Conservation (phyloP, 192 early-diverging fungal species). For the Linnemannia hyalina region DNA sequence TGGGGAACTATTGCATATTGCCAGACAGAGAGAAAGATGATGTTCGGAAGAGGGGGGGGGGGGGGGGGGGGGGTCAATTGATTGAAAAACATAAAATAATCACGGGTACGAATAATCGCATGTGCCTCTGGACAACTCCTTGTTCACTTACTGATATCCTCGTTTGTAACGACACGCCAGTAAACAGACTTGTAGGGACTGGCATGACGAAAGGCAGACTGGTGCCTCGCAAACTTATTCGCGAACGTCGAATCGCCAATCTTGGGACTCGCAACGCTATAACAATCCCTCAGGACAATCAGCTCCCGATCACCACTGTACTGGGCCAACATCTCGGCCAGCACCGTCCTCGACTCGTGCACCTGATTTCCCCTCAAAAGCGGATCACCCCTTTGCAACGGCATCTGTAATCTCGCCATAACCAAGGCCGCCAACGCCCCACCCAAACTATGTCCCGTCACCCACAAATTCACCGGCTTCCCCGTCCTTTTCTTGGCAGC, state of each 20-base stretch:
- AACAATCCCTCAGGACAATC: constrained; percentile 57
- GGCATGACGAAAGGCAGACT: constrained; percentile 6
- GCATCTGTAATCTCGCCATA: constrained; percentile 59
- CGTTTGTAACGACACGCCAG: constrained; percentile 65
- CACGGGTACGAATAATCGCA: neutral
- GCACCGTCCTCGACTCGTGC: constrained; percentile 16
- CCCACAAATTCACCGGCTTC: constrained; percentile 62
- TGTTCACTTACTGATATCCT: constrained; percentile 50
- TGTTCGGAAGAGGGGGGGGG: neutral
- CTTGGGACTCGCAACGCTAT: constrained; percentile 60
- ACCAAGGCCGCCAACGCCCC: constrained; percentile 59
- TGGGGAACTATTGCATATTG: constrained; percentile 18
- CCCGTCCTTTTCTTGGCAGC: constrained; percentile 17
- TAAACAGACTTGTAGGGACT: constrained; percentile 46
- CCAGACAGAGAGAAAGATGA: neutral
- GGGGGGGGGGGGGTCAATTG: neutral
- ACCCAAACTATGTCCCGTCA: constrained; percentile 70
- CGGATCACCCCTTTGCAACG: constrained; percentile 36
- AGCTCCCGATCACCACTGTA: constrained; percentile 36
- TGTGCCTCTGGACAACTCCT: neutral
- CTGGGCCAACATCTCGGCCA: constrained; percentile 38
- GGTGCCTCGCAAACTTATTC: constrained; percentile 48
- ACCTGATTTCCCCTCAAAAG: neutral
- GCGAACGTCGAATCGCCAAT: constrained; percentile 68
- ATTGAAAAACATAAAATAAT: neutral